Conservation (phyloP, 2,329 filamentous ascomycete species). For the Allantophomopsis lycopodina region DNA sequence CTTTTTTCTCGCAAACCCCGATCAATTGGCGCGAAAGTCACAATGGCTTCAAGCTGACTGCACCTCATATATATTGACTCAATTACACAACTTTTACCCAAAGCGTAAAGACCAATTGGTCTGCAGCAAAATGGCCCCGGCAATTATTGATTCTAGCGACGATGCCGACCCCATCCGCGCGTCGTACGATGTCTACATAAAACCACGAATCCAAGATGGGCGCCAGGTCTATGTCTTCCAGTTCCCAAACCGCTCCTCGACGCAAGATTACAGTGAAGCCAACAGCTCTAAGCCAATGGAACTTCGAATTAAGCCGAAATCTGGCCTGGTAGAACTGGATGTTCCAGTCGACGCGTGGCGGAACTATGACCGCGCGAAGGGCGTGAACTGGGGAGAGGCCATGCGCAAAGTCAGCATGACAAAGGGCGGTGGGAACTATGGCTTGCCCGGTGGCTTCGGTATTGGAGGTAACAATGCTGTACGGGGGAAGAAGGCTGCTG, state of each 20-base stretch:
- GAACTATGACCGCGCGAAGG: conserved; percentile 77
- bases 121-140: not conserved
- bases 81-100: too few species aligned
- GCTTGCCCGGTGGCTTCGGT: conserved; percentile 61
- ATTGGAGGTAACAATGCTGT: conserved; percentile 29
- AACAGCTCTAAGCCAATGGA: conserved; percentile 46
- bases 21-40: too few species aligned
- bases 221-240: conserved; percentile 72
- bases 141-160: conserved; percentile 1
- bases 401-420: conserved; percentile 38
- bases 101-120: too few species aligned
- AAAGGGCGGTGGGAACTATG: conserved; percentile 51
- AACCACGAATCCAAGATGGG: conserved; percentile 47
- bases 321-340: conserved; percentile 84
- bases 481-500: conserved; percentile 23
- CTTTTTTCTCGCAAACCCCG: too few species aligned
- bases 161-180: conserved; percentile 57
- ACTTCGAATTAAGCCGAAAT: conserved; percentile 68
- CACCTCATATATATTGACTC: too few species aligned
- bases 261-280: conserved; percentile 39
- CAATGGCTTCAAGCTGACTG: too few species aligned
- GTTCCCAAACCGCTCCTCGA: conserved; percentile 65
- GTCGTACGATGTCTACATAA: conserved; percentile 78
- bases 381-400: conserved; percentile 68
- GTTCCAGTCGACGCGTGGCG: conserved; percentile 57